Conservation (phyloP, 257 asterid species). For the Primulina tabacum region DNA sequence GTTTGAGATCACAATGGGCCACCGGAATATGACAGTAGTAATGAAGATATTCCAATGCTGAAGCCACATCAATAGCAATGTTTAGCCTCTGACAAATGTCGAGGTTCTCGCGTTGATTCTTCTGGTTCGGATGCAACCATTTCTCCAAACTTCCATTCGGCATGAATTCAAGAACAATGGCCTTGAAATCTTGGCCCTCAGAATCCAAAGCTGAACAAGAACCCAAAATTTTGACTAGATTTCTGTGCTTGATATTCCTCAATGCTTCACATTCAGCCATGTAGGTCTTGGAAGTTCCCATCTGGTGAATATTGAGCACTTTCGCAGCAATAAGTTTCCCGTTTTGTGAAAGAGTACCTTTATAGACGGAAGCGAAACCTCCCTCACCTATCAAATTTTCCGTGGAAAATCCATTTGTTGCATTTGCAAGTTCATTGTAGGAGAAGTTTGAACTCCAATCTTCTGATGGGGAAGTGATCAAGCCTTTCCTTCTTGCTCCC, state of each 20-base stretch:
- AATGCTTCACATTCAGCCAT: constrained; percentile 39
- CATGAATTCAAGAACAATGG: constrained; percentile 24
- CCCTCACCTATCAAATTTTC: constrained; percentile 21
- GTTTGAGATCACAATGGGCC: constrained; percentile 46
- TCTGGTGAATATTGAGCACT: constrained; percentile 25
- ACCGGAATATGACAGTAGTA: constrained; percentile 25
- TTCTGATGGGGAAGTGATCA: constrained; percentile 3
- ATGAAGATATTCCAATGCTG: constrained; percentile 28
- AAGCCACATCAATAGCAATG: constrained; percentile 28
- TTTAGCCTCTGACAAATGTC: constrained; percentile 17
- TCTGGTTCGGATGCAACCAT: constrained; percentile 32
- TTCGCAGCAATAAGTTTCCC: constrained; percentile 21
- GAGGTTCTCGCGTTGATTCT: neutral
- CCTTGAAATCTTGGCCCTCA: constrained; percentile 29
- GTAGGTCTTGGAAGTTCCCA: constrained; percentile 36
- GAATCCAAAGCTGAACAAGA: constrained; percentile 18
- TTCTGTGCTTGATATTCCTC: constrained; percentile 37
- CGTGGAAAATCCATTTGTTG: constrained; percentile 21
- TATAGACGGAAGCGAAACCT: constrained; percentile 21
- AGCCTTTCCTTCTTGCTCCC: constrained; percentile 3
- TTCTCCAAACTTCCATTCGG: constrained; percentile 28
- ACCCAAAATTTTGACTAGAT: constrained; percentile 33
- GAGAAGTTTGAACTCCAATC: constrained; percentile 27
- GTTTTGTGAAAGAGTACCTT: constrained; percentile 8
- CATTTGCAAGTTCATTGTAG: constrained; percentile 26